Percentiles rank a stretch among this genome's conserved stretches.
Evolutionary conservation across 2,329 filamentous ascomycete species (phyloP).

Genomic region (Trichoderma sp.): DNA sequence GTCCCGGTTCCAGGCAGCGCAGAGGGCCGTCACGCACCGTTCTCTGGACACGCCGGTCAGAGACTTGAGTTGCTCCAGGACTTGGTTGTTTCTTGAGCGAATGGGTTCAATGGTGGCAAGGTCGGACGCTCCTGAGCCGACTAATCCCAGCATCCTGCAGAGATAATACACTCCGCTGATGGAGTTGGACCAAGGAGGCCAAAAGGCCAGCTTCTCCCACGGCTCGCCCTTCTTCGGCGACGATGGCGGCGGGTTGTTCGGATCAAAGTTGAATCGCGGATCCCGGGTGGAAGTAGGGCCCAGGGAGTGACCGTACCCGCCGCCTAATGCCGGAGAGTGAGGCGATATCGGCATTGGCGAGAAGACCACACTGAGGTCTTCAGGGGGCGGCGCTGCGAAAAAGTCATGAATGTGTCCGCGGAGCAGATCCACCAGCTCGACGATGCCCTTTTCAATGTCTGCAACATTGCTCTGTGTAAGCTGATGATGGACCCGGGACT

Average conservation of each 20-base stretch:
- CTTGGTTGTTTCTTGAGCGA: constrained; percentile 55
- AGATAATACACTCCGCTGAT: constrained; percentile 91
- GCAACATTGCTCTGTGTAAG: constrained; percentile 70
- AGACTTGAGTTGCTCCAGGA: constrained; percentile 71
- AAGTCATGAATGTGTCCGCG: constrained; percentile 78
- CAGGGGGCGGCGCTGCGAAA: constrained; percentile 84
- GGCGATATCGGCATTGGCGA: constrained; percentile 77
- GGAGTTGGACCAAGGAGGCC: constrained; percentile 91
- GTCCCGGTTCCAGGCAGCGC: constrained; percentile 89
- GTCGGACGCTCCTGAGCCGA: constrained; percentile 86
- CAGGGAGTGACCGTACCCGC: constrained; percentile 41
- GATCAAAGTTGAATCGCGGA: constrained; percentile 78
- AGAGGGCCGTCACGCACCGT: constrained; percentile 80
- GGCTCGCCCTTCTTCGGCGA: constrained; percentile 78
- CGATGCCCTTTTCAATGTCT: constrained; percentile 73
- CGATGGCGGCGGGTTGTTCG: constrained; percentile 72
- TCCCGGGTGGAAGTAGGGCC: constrained; percentile 64
- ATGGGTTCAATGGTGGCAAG: constrained; percentile 76
- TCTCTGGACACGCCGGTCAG: constrained; percentile 81
- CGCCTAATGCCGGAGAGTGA: constrained; percentile 49
- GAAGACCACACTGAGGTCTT: constrained; percentile 85
- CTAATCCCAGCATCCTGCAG: constrained; percentile 74
- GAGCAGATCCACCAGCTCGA: constrained; percentile 82
- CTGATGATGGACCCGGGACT: constrained; percentile 79
- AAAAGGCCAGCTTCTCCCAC: constrained; percentile 95